A percentile compares a stretch with the other conserved stretches of the same genome.
These are phyloP conservation scores for Aspergillus quadrilineatus DNA, from an alignment of 2,329 filamentous ascomycete genomes.

Conservation along the genomic window DNA sequence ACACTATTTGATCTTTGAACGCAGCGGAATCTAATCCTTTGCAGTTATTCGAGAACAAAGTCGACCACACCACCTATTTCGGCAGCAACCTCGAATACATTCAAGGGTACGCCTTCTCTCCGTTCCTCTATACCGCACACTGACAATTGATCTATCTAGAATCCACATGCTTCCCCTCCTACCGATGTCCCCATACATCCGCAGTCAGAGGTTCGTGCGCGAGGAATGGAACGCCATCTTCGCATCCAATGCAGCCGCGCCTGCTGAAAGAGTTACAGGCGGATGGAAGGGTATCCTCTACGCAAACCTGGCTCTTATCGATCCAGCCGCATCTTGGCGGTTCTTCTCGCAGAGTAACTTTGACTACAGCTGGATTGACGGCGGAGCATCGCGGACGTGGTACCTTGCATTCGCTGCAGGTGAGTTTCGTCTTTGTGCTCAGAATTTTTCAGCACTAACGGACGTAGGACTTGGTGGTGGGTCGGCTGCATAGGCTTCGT, in stretches of 20 bases:
- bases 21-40: slow-evolving; percentile 32
- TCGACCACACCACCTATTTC: slow-evolving; percentile 91
- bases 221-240: slow-evolving; percentile 86
- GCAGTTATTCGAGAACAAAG: slow-evolving; percentile 86
- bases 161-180: slow-evolving; percentile 82
- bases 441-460: background rate
- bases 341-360: slow-evolving; percentile 72
- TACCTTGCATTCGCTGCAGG: slow-evolving; percentile 77
- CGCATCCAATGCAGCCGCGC: slow-evolving; percentile 62
- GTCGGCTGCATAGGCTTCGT: background rate
- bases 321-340: slow-evolving; percentile 66
- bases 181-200: slow-evolving; percentile 65
- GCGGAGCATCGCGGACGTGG: slow-evolving; percentile 81
- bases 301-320: slow-evolving; percentile 75
- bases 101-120: slow-evolving; percentile 47
- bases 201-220: slow-evolving; percentile 67
- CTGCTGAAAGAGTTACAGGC: slow-evolving; percentile 56
- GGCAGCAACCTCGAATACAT: slow-evolving; percentile 70
- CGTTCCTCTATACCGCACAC: background rate
- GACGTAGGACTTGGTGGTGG: background rate
- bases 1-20: background rate
- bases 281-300: slow-evolving; percentile 87
- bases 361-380: slow-evolving; percentile 65
- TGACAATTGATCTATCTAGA: slow-evolving; percentile 48
- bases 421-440: slow-evolving; percentile 33